Base-by-base conservation (phyloP, 129 eudicot genomes). In the Silybum marianum region DNA sequence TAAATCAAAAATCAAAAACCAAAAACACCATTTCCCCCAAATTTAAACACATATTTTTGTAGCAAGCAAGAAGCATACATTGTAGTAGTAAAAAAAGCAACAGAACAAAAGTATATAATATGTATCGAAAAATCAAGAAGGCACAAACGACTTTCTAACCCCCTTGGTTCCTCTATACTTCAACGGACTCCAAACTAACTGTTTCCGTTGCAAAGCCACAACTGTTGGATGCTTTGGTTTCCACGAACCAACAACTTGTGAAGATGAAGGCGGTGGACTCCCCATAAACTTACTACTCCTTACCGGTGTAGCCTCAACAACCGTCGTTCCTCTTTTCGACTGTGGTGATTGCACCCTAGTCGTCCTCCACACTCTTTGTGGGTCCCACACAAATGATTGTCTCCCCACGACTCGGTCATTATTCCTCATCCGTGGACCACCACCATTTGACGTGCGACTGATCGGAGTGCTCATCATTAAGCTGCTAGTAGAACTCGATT, bases 171-270 rank as follows among this genome's bases (percentile, higher is more conserved):
- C 90, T 80, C 63, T 86, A 69, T 67, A 23, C 83, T 85, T 89
- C 38, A 94, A 80, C 6, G 96, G 97, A 65, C 98, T 95, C 99
- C 99, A 93, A 16, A 95, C 88, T 65, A 95, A 46, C 65, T 80
- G 78, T 74, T 95, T 95, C 87, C 86, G 80, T 36, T 92, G 96
- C 8, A 95, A 76, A 0, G 98, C 97, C 1, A 95, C 85, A 40
- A 93, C 97, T 7, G 93, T 89, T 32, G 98, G 97, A 77, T 90
- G 98, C 86, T 87, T 93, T 1, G 98, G 98, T 89, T 83, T 95
- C 98, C 92, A 93, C 7, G 98, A 91, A 3, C 95, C 95, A 67
- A 48, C 85, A 16, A 16, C 85, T 32, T 84, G 93, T 2, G 92
- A 85, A 24, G 88, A 82, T 21, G 88, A 82, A 24, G 89, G 88